Evolutionary conservation across 176 grass and related monocot species (phyloP), one percentile per base, ranked within the genome.

Genomic region (Stipa capillata): DNA sequence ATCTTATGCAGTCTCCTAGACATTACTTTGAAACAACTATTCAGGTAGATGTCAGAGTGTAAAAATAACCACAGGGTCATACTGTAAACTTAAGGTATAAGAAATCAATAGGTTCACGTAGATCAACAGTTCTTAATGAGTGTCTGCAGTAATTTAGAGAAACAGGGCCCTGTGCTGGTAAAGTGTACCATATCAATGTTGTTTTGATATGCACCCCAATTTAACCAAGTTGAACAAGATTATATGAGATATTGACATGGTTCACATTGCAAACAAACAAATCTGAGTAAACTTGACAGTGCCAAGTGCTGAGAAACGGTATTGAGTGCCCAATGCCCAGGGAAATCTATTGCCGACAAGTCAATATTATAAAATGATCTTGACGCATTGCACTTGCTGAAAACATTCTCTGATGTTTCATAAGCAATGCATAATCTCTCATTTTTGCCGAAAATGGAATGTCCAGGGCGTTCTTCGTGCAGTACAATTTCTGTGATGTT

Each of bases 341-440:
- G 57, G 36, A 72, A 77, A 73, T 54, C 66, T 55, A 65, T 29
- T n/a, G 12, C 13, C 2, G 21, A 55, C 56, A 54, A 37, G 8
- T 71, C 32, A 25, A 45, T 21, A 64, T 64, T 35, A 34, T 25
- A 15, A 16, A 70, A 81, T 81, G 28, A 70, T 75, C 47, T 72
- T 84, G 67, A 23, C 3, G 21, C 4, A 18, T 57, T 84, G 33
- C 12, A 57, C 34, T 53, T 74, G 33, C 32, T 35, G 59, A 36
- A 84, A 64, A 43, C 25, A 52, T 57, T 67, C 50, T 59, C 76
- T 53, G 69, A 80, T 61, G 33, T 48, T 54, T 84, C 74, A 79
- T 78, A 72, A 66, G 39, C 23, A 57, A 50, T 20, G 2, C 21
- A 4, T 7, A 83, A 4, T 53, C 7, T 44, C 50, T 78, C 34